phyloP scores from a whole-genome alignment of 2,329 filamentous ascomycete species.

The Sordariomycetes sp. region DNA sequence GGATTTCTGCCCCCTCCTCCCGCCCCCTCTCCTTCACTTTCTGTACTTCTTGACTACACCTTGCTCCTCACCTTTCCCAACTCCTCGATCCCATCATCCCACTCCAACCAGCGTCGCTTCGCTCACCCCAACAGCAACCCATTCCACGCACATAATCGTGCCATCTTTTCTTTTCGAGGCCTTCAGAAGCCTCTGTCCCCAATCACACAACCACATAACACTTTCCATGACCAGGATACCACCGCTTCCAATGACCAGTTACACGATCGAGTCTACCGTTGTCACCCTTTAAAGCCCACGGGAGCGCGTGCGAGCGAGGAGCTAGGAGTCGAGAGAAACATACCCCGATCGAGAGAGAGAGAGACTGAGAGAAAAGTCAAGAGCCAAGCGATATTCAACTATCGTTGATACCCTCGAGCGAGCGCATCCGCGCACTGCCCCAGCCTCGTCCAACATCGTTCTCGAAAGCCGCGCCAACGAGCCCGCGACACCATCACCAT shows the following conservation, averaged over 20 bases:
- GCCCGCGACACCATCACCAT: slow-evolving; percentile 40
- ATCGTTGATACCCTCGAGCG: slow-evolving; percentile 33
- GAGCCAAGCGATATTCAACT: slow-evolving; percentile 46
- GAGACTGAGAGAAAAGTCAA: slow-evolving; percentile 11
- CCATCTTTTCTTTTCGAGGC: slow-evolving; percentile 12
- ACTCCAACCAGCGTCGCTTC: slow-evolving; percentile 2
- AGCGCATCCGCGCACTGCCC: neutral
- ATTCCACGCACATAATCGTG: neutral
- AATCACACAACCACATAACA: slow-evolving; percentile 18
- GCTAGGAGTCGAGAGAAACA: slow-evolving; percentile 28
- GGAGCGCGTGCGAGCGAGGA: slow-evolving; percentile 54
- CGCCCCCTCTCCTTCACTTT: slow-evolving; percentile 5
- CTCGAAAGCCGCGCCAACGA: slow-evolving; percentile 6
- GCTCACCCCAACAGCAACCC: neutral
- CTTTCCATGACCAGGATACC: slow-evolving; percentile 32
- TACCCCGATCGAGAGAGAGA: slow-evolving; percentile 11
- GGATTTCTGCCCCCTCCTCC: slow-evolving; percentile 4
- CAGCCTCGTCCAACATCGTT: slow-evolving; percentile 3
- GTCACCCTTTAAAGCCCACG: slow-evolving; percentile 66
- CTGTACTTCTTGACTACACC: slow-evolving; percentile 5
- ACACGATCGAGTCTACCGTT: slow-evolving; percentile 38
- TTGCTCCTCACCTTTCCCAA: slow-evolving; percentile 7
- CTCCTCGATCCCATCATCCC: slow-evolving; percentile 7
- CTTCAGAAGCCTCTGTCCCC: slow-evolving; percentile 17
- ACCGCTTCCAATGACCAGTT: slow-evolving; percentile 42